Base-by-base conservation (phyloP, 345 rosid species). In the Luvunga scandens region DNA sequence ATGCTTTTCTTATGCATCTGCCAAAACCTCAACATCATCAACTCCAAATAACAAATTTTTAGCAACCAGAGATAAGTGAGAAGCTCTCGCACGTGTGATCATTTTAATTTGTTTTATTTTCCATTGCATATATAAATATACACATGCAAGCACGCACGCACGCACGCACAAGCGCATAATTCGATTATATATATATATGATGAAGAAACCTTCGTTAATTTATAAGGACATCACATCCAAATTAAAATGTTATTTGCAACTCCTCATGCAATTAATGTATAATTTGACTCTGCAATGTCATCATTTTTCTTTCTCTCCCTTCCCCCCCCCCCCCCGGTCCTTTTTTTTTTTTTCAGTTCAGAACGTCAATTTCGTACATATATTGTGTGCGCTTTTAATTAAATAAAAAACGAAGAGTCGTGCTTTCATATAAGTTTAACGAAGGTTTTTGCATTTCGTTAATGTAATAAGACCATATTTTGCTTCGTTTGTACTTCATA, bases 1-100 rank as follows among this genome's bases (percentile, higher is more conserved):
- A 81, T 68, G 81, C 84, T 73, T 77, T 77, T 72, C 80, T 77
- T 57, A 81, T 81, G 77, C 66, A 19, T 25, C 24, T 2, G 76
- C 76, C 36, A 36, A 62, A 19, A 53, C 31, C 28, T 6, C 64
- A 61, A 21, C 50, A 48, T 55, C 72, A 33, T 24, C 30, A 21
- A 14, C 24, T 13, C 71, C n/a, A 65, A 63, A 59, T 36, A 61
- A 73, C 77, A 61, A 60, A 61, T 64, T 50, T 75, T 30, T 21
- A 62, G 38, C 68, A 64, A 30, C 36, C 53, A 27, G 36, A 31
- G 75, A 55, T 30, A 19, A 30, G 34, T 45, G 60, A 21, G 75
- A 27, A 39, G 4, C 19, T 27, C 16, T 48, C 59, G 70, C 70
- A 75, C 70, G 78, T 75, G 78, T 75, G 28, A 22, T 16, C 21